phyloP scores from a whole-genome alignment of 1,284 basidiomycete species.

The Malassezia obtusa region DNA sequence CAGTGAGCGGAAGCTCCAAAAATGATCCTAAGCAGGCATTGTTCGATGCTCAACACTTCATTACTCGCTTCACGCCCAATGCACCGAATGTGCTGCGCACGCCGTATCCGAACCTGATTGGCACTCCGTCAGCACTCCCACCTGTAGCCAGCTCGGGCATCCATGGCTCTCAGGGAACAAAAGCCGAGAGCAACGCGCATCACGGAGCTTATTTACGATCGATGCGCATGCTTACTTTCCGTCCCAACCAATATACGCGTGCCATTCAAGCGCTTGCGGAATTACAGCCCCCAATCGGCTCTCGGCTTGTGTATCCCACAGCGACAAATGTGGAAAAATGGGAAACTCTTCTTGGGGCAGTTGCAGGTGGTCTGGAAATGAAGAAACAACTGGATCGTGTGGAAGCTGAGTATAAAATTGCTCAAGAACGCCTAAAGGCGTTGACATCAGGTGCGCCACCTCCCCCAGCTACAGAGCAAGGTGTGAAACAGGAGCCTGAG shows the following conservation, averaged over 20 bases:
- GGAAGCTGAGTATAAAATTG: conserved; percentile 23
- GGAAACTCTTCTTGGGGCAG: conserved; percentile 46
- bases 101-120: conserved; percentile 41
- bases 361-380: conserved; percentile 42
- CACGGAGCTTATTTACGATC: conserved; percentile 46
- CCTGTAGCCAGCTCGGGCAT: conserved; percentile 25
- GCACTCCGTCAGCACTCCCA: conserved; percentile 39
- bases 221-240: conserved; percentile 37
- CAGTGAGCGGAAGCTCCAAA: conserved; percentile 14
- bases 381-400: conserved; percentile 43
- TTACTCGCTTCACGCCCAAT: conserved; percentile 33
- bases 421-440: conserved; percentile 10
- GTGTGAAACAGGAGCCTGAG: not conserved
- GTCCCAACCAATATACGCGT: conserved; percentile 28
- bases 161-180: not conserved
- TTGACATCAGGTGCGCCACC: not conserved
- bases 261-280: conserved; percentile 37
- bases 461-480: not conserved
- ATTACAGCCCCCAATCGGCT: conserved; percentile 29
- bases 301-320: conserved; percentile 42
- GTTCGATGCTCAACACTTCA: conserved; percentile 41
- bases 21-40: conserved; percentile 36
- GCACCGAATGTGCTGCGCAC: conserved; percentile 13
- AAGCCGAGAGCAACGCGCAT: conserved; percentile 17
- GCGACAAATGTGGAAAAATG: conserved; percentile 43